Base-by-base conservation (phyloP, 1,284 basidiomycete species). In the Austroboletus novae-zelandiae region DNA sequence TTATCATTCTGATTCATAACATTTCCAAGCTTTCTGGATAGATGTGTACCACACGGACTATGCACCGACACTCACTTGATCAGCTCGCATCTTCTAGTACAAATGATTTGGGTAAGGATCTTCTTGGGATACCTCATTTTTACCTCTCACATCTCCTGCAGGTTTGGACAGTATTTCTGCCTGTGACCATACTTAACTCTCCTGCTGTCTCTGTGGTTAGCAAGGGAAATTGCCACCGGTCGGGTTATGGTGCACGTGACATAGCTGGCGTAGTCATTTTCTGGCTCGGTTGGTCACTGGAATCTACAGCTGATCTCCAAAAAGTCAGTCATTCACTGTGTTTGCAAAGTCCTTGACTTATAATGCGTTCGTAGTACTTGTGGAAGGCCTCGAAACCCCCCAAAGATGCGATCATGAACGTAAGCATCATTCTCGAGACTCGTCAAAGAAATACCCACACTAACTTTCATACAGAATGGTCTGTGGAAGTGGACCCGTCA, bases 221-320 rank as follows among this genome's bases (percentile, higher is more conserved):
- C 13, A n/a, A 20, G 15, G 43, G 25, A 20, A 32, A 34, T 17
- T 50, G 39, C 23, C 76, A 80, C 54, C 31, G 15, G 11, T 77
- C 80, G 9, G 48, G 66, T 1, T 88, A 85, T 59, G 85, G 84
- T 1, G 75, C 77, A 3, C 68, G 78, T 36, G 89, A 91, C 61
- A 81, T 90, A 39, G 78, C 79, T 9, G 88, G 88, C 0, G 72
- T 89, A 4, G 39, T 90, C 39, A 60, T 91, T 7, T 90, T 83
- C 75, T 73, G 65, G 3, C 30, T 88, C 18, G 88, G 87, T 1
- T 80, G 84, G 64, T 34, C 76, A 14, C 73, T 82, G 23, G 87
- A 91, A 66, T 72, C 78, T 5, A 58, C 79, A 9, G 80, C 81
- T 1, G 87, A 91, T 65, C 58, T 75, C 15, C 82, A 88, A 58